These are phyloP conservation scores for Tylopilus plumbeoviolaceoides DNA, from an alignment of 768 basidiomycete genomes.

Conservation along the genomic window DNA sequence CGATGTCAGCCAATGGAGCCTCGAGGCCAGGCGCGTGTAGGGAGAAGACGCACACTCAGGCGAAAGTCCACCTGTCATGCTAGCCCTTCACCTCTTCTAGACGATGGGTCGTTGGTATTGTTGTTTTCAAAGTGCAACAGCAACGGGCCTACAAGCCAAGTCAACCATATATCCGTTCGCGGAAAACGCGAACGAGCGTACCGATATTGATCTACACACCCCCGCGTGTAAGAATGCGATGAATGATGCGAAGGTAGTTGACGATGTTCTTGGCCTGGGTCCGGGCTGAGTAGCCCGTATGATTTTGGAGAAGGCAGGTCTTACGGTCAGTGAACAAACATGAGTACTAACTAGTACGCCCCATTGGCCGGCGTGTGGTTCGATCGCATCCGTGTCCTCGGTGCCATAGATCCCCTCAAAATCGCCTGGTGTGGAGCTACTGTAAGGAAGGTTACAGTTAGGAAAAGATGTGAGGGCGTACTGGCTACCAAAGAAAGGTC, in stretches of 20 bases:
- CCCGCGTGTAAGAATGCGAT: slow-evolving; percentile 78
- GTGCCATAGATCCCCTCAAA: slow-evolving; percentile 88
- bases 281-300: background rate
- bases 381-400: slow-evolving; percentile 44
- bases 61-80: slow-evolving; percentile 76
- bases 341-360: slow-evolving; percentile 85
- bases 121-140: slow-evolving; percentile 99
- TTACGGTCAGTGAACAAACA: slow-evolving; percentile 96
- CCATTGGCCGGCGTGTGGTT: slow-evolving; percentile 77
- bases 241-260: slow-evolving; percentile 83
- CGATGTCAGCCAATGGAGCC: background rate
- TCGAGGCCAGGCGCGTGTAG: background rate
- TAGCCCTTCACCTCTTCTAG: slow-evolving; percentile 84
- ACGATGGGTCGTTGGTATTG: slow-evolving; percentile 66
- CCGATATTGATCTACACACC: slow-evolving; percentile 91
- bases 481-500: slow-evolving; percentile 88
- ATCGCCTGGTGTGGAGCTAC: slow-evolving; percentile 56
- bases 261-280: slow-evolving; percentile 85
- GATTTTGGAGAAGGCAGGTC: background rate
- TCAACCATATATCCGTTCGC: no score
- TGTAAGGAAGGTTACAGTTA: background rate
- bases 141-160: slow-evolving; percentile 60
- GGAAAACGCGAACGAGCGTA: background rate
- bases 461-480: slow-evolving; percentile 24
- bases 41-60: slow-evolving; percentile 53